phyloP scores from a whole-genome alignment of 179 eudicot species.

The Carnegiea gigantea region DNA sequence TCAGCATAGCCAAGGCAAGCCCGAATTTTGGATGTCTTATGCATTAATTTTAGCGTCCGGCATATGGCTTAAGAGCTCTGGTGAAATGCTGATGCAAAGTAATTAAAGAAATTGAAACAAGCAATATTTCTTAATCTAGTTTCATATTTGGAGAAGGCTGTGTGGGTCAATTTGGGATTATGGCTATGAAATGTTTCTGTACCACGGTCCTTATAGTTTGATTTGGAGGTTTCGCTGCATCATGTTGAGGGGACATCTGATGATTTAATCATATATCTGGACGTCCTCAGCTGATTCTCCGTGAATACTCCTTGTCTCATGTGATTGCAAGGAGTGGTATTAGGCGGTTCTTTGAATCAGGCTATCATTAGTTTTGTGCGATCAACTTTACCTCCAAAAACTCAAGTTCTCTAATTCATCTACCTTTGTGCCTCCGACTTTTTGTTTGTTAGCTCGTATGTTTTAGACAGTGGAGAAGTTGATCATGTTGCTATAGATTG shows the following conservation, averaged over 20 bases:
- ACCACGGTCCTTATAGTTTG: slow-evolving; percentile 29
- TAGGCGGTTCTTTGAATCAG: slow-evolving; percentile 28
- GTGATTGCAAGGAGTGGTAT: slow-evolving; percentile 39
- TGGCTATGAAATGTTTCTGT: slow-evolving; percentile 21
- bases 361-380: slow-evolving; percentile 24
- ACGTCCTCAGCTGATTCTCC: slow-evolving; percentile 33
- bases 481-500: slow-evolving; percentile 40
- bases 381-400: slow-evolving; percentile 5
- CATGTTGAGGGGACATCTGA: slow-evolving; percentile 29
- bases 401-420: slow-evolving; percentile 2
- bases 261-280: slow-evolving; percentile 21
- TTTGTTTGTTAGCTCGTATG: slow-evolving; percentile 30
- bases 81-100: slow-evolving; percentile 40
- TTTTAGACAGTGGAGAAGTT: slow-evolving; percentile 40
- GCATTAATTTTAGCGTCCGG: slow-evolving; percentile 47
- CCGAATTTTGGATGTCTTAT: slow-evolving; percentile 62
- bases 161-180: slow-evolving; percentile 27
- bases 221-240: slow-evolving; percentile 29
- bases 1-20: slow-evolving; percentile 97
- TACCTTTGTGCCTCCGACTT: slow-evolving; percentile 19
- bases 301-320: slow-evolving; percentile 18
- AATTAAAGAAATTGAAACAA: slow-evolving; percentile 26
- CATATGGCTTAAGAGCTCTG: slow-evolving; percentile 36
- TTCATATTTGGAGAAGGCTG: slow-evolving; percentile 39
- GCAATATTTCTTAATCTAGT: slow-evolving; percentile 29